Percentiles rank a stretch among this genome's conserved stretches.
These are phyloP conservation scores for Liquidambar formosana DNA, from an alignment of 164 flowering plant genomes.

Conservation along the genomic window DNA sequence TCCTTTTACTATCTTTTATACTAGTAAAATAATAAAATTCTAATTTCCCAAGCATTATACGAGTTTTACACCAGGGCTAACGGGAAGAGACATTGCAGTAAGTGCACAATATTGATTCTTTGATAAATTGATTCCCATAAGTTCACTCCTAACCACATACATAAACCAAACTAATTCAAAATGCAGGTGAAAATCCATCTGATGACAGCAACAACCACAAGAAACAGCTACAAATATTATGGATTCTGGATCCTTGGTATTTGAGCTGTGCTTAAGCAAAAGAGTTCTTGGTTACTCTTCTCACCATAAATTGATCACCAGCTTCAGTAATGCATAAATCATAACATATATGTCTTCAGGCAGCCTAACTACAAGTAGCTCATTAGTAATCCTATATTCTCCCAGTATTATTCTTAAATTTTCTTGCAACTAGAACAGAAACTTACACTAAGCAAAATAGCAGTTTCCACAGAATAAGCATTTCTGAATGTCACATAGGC, in stretches of 20 bases:
- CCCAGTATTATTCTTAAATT: background rate
- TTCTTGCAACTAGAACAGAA: background rate
- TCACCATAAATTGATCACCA: background rate
- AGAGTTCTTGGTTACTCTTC: background rate
- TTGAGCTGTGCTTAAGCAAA: too few species aligned
- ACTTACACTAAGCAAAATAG: constrained; percentile 79
- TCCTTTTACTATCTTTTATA: too few species aligned
- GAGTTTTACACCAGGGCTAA: background rate
- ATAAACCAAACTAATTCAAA: background rate
- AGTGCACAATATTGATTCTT: too few species aligned
- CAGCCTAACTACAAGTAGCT: background rate
- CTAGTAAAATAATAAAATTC: too few species aligned
- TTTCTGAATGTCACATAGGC: constrained; percentile 75
- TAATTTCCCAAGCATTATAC: background rate
- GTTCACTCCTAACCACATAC: background rate
- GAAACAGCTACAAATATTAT: background rate
- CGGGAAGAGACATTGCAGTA: background rate
- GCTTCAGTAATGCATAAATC: background rate
- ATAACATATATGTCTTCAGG: background rate
- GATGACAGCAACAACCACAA: background rate
- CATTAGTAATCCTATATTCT: background rate
- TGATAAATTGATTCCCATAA: background rate
- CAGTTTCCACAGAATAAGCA: constrained; percentile 66
- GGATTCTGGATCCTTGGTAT: too few species aligned
- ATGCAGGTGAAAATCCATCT: background rate